Evolutionary conservation across 306 rosid genomes (phyloP), one percentile per base, ranked within the genome.

Genomic region (Ammopiptanthus mongolicus): DNA sequence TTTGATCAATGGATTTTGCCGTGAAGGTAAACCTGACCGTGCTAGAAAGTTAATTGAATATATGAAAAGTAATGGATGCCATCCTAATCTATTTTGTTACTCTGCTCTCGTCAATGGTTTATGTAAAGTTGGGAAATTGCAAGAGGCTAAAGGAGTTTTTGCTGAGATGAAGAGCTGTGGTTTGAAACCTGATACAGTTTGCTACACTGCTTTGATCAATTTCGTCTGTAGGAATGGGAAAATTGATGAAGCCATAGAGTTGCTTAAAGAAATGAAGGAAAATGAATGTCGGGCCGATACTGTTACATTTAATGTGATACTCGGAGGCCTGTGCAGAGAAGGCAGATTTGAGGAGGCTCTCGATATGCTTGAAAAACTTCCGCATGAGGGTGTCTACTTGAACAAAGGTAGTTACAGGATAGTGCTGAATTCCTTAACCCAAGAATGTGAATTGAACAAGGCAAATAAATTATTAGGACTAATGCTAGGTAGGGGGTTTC

Each of bases 331-430:
- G 14, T 87, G 95, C 48, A 74, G 95, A 79, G 93, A 84, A 68
- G 88, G 78, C 25, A 87, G 92, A 70, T 66, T 74, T 57, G 89
- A 78, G 37, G 92, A 90, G 85, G 97, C 97, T 44, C 81, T 90
- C 44, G 83, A 81, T 68, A 90, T 91, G 96, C 74, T 94, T 1
- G 83, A 87, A 82, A 87, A 63, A 48, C 92, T 91, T 51, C 97
- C 96, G 12, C 84, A 66, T 0, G 91, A 89, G 74, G 98, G 97
- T 81, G 78, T 87, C n/a, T 87, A 91, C 84, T 83, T 91, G 73
- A 84, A 88, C 83, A 90, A 88, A 85, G 86, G 85, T 28, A 91
- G 98, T 69, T 90, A 94, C 80, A 86, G 97, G 75, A 91, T 94
- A 69, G 96, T 94, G 71, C 79, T 91, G 63, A 94, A 91, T 78